phyloP scores from a whole-genome alignment of 352 stramenopile species.

The Phytophthora sojae region DNA sequence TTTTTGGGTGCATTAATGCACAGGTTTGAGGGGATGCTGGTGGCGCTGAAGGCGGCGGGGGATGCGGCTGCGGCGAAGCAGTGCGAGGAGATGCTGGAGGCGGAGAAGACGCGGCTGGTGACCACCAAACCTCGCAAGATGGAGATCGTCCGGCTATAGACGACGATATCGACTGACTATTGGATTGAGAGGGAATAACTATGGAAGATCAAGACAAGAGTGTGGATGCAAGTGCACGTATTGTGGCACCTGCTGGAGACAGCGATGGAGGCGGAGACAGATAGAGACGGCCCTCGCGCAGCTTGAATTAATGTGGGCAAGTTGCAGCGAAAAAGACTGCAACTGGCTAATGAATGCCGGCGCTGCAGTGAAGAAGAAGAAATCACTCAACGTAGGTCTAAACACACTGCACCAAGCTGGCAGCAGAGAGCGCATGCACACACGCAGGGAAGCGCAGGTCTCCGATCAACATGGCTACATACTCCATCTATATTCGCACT shows the following conservation, averaged over 20 bases:
- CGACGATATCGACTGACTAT: neutral
- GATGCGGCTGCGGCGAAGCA: conserved; percentile 36
- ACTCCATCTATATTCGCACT: neutral
- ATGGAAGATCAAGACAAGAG: neutral
- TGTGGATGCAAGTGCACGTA: too few relatives aligned
- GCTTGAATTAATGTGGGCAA: too few relatives aligned
- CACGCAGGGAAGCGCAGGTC: too few relatives aligned
- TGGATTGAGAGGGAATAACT: neutral
- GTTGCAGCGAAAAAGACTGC: too few relatives aligned
- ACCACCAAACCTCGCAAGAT: conserved; percentile 37
- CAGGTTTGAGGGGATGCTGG: conserved; percentile 47
- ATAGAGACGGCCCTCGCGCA: too few relatives aligned
- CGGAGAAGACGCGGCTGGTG: conserved; percentile 33
- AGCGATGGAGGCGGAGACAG: too few relatives aligned
- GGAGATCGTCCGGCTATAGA: conserved; percentile 54
- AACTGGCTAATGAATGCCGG: too few relatives aligned
- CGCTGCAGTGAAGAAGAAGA: too few relatives aligned
- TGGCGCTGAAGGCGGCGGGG: conserved; percentile 26
- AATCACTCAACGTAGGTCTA: too few relatives aligned
- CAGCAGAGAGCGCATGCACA: too few relatives aligned
- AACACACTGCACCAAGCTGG: too few relatives aligned
- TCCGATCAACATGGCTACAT: neutral
- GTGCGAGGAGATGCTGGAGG: conserved; percentile 28
- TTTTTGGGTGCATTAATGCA: neutral
- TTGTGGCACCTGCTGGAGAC: too few relatives aligned